Base-by-base conservation (phyloP, 2,329 filamentous ascomycete genomes). In the Didymella lethalis region DNA sequence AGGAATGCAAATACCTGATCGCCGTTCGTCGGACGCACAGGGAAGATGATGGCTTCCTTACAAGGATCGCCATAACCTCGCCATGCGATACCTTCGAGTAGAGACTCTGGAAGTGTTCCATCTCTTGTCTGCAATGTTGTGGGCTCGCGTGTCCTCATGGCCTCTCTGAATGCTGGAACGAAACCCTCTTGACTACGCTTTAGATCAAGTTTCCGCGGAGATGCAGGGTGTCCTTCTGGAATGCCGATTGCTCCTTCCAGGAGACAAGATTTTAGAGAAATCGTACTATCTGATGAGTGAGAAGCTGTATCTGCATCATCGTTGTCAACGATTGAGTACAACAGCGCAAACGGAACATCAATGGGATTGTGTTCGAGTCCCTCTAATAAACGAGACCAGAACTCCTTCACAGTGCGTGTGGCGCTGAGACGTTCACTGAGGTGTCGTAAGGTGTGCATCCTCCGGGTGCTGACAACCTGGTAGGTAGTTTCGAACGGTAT, bases 341-440 rank as follows among this genome's bases (percentile, higher is more conserved):
- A 49, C 1, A 76, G 53, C 11, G 73, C 70, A 49, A 76, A 76
- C 2, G 72, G 71, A 7, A 75, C 56, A 28, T 75, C 74, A 28
- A 70, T 66, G 12, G 65, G 60, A 40, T 74, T 74, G 16, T 79
- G 76, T 58, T 81, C 78, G 11, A 84, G 63, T 1, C 81, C 81
- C 40, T 84, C 81, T 11, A 85, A 63, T 28, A 84, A 79, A 68
- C 78, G 80, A 50, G 75, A 75, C 81, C 83, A 85, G 38, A 85
- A 79, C 2, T 78, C 66, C 41, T 71, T 72, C 10, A 68, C 67
- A 1, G 67, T 71, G 48, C 66, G 66, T 34, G 66, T 68, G 29
- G 67, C 61, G 12, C 74, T 64, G 65, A 77, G 40, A 64, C 67
- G 67, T 40, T 79, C 78, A 2, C 73, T 74, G 4, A 81, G 59